phyloP scores from a whole-genome alignment of 495 filamentous ascomycete species.

The Poronia punctata region DNA sequence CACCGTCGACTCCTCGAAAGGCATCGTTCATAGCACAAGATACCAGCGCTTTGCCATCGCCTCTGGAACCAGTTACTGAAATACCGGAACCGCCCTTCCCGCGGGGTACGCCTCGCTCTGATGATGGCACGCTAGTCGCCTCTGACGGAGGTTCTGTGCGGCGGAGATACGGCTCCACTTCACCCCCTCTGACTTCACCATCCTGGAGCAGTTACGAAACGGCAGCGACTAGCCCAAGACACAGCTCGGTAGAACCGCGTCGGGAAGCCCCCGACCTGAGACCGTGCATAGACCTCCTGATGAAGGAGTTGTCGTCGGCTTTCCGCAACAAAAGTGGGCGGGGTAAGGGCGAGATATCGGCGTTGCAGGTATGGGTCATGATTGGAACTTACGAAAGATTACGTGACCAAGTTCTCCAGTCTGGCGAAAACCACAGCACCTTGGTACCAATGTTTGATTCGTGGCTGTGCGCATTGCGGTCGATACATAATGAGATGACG shows the following conservation, averaged over 20 bases:
- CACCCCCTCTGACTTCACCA: conserved; percentile 10
- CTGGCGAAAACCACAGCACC: conserved; percentile 14
- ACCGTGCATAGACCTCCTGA: conserved; percentile 36
- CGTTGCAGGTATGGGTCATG: conserved; percentile 49
- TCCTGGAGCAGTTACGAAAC: conserved; percentile 4
- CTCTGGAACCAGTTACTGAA: conserved; percentile 9
- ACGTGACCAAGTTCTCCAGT: conserved; percentile 27
- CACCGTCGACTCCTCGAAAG: conserved; percentile 8
- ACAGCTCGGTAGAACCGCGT: not conserved
- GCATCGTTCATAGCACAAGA: conserved; percentile 2
- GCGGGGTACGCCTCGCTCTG: conserved; percentile 27
- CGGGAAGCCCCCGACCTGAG: conserved; percentile 31
- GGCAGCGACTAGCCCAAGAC: not conserved
- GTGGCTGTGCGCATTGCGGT: conserved; percentile 38
- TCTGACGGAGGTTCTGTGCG: conserved; percentile 35
- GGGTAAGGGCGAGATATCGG: conserved; percentile 36
- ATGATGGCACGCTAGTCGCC: conserved; percentile 38
- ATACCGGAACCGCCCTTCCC: conserved; percentile 10
- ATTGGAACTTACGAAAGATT: conserved; percentile 44
- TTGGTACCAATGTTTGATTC: conserved; percentile 33
- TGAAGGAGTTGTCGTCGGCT: conserved; percentile 34
- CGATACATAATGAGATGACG: conserved; percentile 31
- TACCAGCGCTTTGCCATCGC: not conserved
- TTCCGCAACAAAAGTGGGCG: conserved; percentile 16
- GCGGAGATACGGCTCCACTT: conserved; percentile 32